Conservation (phyloP, 2,329 filamentous ascomycete genomes). For the Neoascochyta sp. region DNA sequence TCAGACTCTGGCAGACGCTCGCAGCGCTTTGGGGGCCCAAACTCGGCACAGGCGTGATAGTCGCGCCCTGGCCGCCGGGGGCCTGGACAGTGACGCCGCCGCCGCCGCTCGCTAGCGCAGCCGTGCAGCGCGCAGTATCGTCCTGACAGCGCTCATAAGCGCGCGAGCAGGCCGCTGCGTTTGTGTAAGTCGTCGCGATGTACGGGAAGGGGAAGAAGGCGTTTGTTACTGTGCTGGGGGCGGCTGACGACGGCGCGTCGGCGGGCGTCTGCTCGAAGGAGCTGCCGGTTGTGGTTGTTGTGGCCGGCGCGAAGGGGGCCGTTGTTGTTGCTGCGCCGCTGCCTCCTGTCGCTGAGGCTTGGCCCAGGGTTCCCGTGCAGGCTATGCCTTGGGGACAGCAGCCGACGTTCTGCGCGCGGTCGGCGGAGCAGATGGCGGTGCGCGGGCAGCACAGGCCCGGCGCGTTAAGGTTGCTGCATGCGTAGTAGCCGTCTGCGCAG, state of each 20-base stretch:
- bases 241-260: slow-evolving; percentile 5
- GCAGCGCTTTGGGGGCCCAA: slow-evolving; percentile 27
- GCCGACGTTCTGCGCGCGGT: slow-evolving; percentile 56
- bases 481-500: slow-evolving; percentile 53
- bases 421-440: slow-evolving; percentile 53
- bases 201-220: slow-evolving; percentile 51
- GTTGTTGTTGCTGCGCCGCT: slow-evolving; percentile 11
- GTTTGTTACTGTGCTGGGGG: slow-evolving; percentile 45
- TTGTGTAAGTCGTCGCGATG: slow-evolving; percentile 53
- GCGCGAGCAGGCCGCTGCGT: slow-evolving; percentile 51
- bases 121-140: slow-evolving; percentile 41
- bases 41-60: slow-evolving; percentile 44
- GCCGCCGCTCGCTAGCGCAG: slow-evolving; percentile 46
- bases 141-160: slow-evolving; percentile 53
- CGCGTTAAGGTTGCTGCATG: slow-evolving; percentile 52
- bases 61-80: slow-evolving; percentile 49
- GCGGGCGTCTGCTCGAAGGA: slow-evolving; percentile 23
- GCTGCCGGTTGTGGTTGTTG: slow-evolving; percentile 14
- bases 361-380: slow-evolving; percentile 54
- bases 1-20: slow-evolving; percentile 37
- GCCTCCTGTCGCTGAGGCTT: slow-evolving; percentile 7
- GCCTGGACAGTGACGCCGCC: slow-evolving; percentile 52
- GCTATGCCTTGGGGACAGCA: slow-evolving; percentile 58
- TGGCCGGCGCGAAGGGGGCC: slow-evolving; percentile 17
- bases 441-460: slow-evolving; percentile 55